Percentiles rank a stretch among this genome's conserved stretches.
Evolutionary conservation across 208 protist species (phyloP).

Genomic region (Trichomonas vaginalis): DNA sequence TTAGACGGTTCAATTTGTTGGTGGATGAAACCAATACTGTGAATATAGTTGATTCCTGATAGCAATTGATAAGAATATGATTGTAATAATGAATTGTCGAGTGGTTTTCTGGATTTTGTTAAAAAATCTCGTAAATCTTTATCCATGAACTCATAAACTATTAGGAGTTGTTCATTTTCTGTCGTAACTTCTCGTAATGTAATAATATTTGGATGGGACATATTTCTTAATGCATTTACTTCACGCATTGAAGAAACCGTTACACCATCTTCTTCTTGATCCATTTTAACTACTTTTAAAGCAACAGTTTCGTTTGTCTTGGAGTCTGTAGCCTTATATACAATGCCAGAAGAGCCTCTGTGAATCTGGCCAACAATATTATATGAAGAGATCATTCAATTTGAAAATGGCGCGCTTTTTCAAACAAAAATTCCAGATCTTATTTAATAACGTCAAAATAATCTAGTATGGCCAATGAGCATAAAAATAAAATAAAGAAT

Average conservation of each 20-base stretch:
- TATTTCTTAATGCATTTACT: background rate
- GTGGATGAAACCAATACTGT: constrained; percentile 17
- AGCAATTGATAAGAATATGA: constrained; percentile 18
- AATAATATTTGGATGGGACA: background rate
- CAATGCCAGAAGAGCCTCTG: background rate
- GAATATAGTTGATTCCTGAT: constrained; percentile 6
- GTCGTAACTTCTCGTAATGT: background rate
- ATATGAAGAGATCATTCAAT: background rate
- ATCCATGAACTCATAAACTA: background rate
- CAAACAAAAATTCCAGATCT: too few species aligned
- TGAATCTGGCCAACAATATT: background rate
- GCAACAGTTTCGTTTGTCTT: background rate
- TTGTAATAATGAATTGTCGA: background rate
- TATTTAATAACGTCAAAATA: too few species aligned
- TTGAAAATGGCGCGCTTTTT: too few species aligned
- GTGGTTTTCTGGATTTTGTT: background rate
- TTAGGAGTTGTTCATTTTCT: background rate
- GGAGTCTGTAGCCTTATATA: background rate
- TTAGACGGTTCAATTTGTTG: constrained; percentile 43
- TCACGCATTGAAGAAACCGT: background rate
- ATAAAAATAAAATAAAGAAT: too few species aligned
- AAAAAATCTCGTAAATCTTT: background rate
- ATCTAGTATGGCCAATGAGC: too few species aligned
- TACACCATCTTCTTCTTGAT: background rate
- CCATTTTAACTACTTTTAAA: background rate